Evolutionary conservation across 139 green algal species (phyloP).

Genomic region (Pseudopediastrum boryanum): DNA sequence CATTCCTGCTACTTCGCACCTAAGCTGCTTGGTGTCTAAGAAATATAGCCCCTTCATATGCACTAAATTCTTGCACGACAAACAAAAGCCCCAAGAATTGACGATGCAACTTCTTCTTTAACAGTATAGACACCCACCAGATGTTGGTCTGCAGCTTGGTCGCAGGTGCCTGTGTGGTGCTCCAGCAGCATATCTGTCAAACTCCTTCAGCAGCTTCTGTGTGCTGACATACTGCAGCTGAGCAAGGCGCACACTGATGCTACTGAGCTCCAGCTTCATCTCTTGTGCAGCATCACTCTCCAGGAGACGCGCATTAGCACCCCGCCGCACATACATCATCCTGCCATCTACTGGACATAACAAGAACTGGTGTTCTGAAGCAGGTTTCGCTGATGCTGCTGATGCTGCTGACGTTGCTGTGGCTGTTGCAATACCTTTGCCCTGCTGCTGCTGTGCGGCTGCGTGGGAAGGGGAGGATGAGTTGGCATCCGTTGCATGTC

Average conservation of each 20-base stretch:
- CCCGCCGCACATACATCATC: constrained; percentile 65
- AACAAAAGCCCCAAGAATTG: no score
- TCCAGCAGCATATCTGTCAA: constrained; percentile 66
- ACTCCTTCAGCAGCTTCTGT: constrained; percentile 71
- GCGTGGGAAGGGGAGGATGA: background rate
- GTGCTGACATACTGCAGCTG: constrained; percentile 75
- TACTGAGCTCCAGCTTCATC: constrained; percentile 46
- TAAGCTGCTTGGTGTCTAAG: no score
- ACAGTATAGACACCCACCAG: no score
- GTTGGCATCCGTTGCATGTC: constrained; percentile 20
- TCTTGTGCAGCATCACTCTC: constrained; percentile 48
- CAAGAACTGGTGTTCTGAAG: constrained; percentile 58
- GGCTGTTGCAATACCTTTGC: background rate
- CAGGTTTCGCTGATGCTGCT: constrained; percentile 1
- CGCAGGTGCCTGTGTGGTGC: constrained; percentile 64
- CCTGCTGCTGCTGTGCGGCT: background rate
- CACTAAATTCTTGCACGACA: no score
- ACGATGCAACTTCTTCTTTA: no score
- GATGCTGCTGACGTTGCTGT: background rate
- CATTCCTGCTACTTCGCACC: no score
- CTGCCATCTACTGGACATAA: constrained; percentile 69
- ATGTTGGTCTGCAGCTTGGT: constrained; percentile 39
- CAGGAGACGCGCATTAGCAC: constrained; percentile 44
- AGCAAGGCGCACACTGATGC: constrained; percentile 53
- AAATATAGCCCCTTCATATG: no score